These are phyloP conservation scores for Axilococcus clingmanii DNA, from an alignment of 139 green algal genomes.

Conservation along the genomic window DNA sequence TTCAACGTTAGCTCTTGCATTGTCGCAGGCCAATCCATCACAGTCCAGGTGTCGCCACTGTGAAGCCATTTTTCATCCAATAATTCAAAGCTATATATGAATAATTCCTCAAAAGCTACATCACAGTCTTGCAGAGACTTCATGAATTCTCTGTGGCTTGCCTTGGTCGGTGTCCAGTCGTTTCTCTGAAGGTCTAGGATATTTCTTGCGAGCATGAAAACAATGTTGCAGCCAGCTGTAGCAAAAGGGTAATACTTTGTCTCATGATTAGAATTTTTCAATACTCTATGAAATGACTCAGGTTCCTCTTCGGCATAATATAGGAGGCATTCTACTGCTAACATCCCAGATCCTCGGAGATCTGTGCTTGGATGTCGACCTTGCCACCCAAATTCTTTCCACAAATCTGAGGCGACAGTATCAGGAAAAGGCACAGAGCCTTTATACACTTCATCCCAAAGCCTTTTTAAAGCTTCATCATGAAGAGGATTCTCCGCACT, in stretches of 20 bases:
- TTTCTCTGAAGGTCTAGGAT: not conserved
- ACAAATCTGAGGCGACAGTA: constrained; percentile 32
- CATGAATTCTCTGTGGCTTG: not conserved
- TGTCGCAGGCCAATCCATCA: no score
- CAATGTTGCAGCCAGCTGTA: constrained; percentile 58
- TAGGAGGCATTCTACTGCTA: constrained; percentile 71
- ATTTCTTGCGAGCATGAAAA: not conserved
- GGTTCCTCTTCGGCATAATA: constrained; percentile 40
- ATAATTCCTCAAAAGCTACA: not conserved
- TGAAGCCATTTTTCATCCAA: constrained; percentile 3
- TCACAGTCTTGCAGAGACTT: not conserved
- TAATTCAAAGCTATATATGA: not conserved
- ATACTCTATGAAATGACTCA: constrained; percentile 32
- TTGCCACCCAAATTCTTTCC: constrained; percentile 79
- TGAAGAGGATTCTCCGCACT: constrained; percentile 14
- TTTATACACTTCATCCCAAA: constrained; percentile 50
- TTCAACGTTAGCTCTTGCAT: no score
- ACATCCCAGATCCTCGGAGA: constrained; percentile 53
- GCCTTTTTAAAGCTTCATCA: constrained; percentile 31
- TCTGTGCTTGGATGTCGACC: constrained; percentile 9
- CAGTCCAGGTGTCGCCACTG: no score
- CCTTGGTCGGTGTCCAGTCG: not conserved
- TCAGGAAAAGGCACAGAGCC: constrained; percentile 23
- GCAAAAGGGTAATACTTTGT: constrained; percentile 84
- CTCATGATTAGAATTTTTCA: constrained; percentile 53